Evolutionary conservation across 2,329 filamentous ascomycete species (phyloP).

Genomic region (Fusarium continuum): DNA sequence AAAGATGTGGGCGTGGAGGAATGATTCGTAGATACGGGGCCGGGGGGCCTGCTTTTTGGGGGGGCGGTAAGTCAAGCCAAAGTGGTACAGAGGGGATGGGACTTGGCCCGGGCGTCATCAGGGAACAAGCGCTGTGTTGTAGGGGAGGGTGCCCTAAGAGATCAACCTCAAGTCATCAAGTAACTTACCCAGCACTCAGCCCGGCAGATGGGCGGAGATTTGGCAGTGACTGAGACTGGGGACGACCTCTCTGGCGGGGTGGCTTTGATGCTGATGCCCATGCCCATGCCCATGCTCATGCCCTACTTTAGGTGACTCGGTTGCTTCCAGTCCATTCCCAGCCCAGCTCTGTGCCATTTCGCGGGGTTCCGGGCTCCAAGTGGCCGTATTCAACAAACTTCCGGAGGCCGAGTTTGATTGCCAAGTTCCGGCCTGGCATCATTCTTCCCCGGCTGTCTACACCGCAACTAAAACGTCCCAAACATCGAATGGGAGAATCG

Average conservation of each 20-base stretch:
- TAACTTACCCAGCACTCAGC: constrained; percentile 22
- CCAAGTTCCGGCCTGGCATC: constrained; percentile 23
- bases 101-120: constrained; percentile 25
- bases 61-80: constrained; percentile 24
- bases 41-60: constrained; percentile 19
- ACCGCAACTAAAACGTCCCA: constrained; percentile 27
- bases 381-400: constrained; percentile 26
- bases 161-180: constrained; percentile 10
- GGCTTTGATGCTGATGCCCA: neutral
- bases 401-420: constrained; percentile 20
- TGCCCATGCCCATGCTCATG: neutral
- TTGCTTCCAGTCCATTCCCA: constrained; percentile 27
- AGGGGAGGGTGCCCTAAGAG: constrained; percentile 13
- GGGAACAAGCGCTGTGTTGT: neutral
- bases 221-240: constrained; percentile 15
- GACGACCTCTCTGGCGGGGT: constrained; percentile 22
- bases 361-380: constrained; percentile 31
- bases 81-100: constrained; percentile 24
- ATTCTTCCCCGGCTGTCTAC: constrained; percentile 24
- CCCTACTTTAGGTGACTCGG: neutral
- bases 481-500: constrained; percentile 5
- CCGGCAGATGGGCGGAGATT: constrained; percentile 19
- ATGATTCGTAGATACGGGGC: constrained; percentile 46
- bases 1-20: constrained; percentile 44
- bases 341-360: constrained; percentile 22